Evolutionary conservation across 345 rosid species (phyloP).

Genomic region (Acer negundo): DNA sequence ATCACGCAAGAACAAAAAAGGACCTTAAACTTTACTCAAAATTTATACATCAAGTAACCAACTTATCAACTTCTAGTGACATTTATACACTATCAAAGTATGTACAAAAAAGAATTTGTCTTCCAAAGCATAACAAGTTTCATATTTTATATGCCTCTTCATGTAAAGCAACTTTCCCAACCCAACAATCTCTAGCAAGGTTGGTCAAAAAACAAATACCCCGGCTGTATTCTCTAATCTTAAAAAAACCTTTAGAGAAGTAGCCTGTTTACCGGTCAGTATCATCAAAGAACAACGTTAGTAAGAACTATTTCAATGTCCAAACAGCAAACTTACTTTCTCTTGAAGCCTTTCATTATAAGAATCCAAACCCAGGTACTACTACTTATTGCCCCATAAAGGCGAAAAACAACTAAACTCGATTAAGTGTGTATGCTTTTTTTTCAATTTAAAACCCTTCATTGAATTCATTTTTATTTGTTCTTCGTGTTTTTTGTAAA

Average conservation of each 20-base stretch:
- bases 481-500: no score
- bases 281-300: not conserved
- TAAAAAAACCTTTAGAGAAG: constrained; percentile 24
- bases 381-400: not conserved
- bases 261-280: not conserved
- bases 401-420: not conserved
- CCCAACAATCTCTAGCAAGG: not conserved
- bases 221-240: constrained; percentile 16
- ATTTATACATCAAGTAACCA: no score
- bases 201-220: not conserved
- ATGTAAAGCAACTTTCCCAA: constrained; percentile 1
- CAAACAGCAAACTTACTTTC: no score
- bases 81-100: not conserved
- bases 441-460: no score
- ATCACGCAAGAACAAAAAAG: no score
- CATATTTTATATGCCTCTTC: not conserved
- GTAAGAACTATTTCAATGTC: not conserved
- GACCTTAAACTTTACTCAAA: no score
- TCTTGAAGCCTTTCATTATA: no score
- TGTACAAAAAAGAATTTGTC: constrained; percentile 4
- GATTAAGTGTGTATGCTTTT: no score
- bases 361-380: not conserved
- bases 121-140: not conserved
- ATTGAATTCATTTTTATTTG: no score
- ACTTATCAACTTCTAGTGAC: not conserved